Percentiles rank a stretch among this genome's conserved stretches.
Conservation (phyloP, 306 rosid species). For the Acacia melanoxylon region DNA sequence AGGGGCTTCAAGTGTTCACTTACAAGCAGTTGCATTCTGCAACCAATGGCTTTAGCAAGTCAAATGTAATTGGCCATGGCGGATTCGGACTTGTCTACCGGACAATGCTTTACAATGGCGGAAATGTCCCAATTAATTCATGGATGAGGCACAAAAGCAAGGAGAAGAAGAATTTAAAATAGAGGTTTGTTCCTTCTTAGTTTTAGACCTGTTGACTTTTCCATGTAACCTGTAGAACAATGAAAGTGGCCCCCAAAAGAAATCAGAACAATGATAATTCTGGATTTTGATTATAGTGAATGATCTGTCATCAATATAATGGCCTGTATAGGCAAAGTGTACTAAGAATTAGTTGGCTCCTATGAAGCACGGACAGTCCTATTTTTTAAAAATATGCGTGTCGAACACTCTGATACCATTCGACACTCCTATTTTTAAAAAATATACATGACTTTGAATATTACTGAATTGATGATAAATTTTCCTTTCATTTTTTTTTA, state of each 20-base stretch:
- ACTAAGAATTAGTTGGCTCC: constrained; percentile 29
- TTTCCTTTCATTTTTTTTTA: no score
- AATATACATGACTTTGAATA: no score
- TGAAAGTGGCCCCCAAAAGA: background rate
- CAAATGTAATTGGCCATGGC: constrained; percentile 89
- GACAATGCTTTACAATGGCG: constrained; percentile 76
- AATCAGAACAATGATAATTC: background rate
- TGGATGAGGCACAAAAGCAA: constrained; percentile 92
- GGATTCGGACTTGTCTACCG: constrained; percentile 86
- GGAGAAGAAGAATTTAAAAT: constrained; percentile 90
- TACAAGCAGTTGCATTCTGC: constrained; percentile 95
- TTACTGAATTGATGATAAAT: no score
- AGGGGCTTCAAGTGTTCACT: constrained; percentile 79
- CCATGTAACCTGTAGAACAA: background rate
- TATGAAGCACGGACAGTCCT: no score
- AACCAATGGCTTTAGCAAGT: constrained; percentile 85
- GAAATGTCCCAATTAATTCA: constrained; percentile 84
- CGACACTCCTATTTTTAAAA: no score
- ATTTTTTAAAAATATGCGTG: no score
- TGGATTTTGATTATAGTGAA: background rate
- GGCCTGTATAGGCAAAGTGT: background rate
- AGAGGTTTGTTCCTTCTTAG: constrained; percentile 60
- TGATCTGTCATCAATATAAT: background rate
- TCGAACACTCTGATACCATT: no score
- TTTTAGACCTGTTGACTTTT: constrained; percentile 19